Conservation (phyloP, 1,284 basidiomycete genomes). For the Hortiboletus rubellus region DNA sequence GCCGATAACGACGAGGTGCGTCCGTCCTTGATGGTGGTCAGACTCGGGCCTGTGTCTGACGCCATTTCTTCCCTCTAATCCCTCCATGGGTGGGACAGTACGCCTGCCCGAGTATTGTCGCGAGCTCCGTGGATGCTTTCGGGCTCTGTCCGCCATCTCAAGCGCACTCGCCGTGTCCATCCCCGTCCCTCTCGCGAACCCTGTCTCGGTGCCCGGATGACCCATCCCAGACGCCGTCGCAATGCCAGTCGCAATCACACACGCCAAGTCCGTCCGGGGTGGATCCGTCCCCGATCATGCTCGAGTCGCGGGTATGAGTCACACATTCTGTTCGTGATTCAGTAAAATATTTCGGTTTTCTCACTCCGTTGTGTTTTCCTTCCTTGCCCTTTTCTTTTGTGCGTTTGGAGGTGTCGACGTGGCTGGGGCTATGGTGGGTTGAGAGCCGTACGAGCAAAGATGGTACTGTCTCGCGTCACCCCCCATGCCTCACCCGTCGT, state of each 20-base stretch:
- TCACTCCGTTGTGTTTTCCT: neutral
- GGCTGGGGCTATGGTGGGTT: too few species aligned
- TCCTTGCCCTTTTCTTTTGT: neutral
- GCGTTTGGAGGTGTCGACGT: too few species aligned
- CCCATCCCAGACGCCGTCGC: neutral
- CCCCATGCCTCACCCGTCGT: too few species aligned
- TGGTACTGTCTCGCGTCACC: too few species aligned
- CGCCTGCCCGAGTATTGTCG: slow-evolving; percentile 24
- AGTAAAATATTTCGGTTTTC: neutral
- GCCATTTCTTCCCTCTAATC: too few species aligned
- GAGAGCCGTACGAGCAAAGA: neutral
- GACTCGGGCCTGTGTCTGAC: neutral
- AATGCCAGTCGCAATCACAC: neutral
- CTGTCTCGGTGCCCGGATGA: neutral
- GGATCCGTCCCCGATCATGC: slow-evolving; percentile 16
- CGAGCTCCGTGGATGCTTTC: slow-evolving; percentile 26
- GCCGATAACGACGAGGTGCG: slow-evolving; percentile 29
- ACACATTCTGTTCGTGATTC: neutral
- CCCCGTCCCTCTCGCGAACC: slow-evolving; percentile 1
- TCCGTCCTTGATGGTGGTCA: neutral
- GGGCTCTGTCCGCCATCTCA: slow-evolving; percentile 13
- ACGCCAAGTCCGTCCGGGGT: neutral
- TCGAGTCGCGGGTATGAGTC: slow-evolving; percentile 18
- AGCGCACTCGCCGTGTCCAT: slow-evolving; percentile 8
- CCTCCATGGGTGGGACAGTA: slow-evolving; percentile 7